phyloP scores from a whole-genome alignment of 2,329 filamentous ascomycete species.

The Colletotrichum tamarilloi region DNA sequence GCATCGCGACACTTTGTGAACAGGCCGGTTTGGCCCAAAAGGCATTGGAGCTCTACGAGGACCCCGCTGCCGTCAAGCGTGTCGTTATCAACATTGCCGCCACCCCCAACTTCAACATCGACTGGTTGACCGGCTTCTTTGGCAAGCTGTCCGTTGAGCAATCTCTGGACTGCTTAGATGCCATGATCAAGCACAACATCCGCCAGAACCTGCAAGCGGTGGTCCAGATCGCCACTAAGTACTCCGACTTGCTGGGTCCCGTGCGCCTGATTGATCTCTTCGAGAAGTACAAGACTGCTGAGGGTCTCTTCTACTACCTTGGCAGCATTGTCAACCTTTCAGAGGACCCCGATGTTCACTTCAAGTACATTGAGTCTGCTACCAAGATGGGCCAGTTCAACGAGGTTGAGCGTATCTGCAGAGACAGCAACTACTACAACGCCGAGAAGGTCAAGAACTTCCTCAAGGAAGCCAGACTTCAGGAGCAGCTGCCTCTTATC shows the following conservation, averaged over 20 bases:
- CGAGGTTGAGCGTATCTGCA: conserved; percentile 96
- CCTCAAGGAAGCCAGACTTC: conserved; percentile 92
- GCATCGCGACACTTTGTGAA: conserved; percentile 92
- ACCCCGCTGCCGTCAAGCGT: conserved; percentile 89
- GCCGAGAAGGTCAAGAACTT: conserved; percentile 99
- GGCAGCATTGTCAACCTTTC: conserved; percentile 98
- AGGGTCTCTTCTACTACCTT: conserved; percentile 98
- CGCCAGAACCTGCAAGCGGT: conserved; percentile 96
- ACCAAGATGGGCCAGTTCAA: conserved; percentile 93
- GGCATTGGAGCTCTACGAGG: conserved; percentile 94
- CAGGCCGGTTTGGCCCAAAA: conserved; percentile 88
- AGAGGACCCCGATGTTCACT: conserved; percentile 94
- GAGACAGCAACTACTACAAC: conserved; percentile 91
- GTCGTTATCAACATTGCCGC: conserved; percentile 85
- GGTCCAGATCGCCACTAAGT: conserved; percentile 96
- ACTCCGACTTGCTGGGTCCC: conserved; percentile 93
- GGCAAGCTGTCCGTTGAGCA: conserved; percentile 95
- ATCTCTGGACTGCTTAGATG: conserved; percentile 91
- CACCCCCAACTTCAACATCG: conserved; percentile 86
- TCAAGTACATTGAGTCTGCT: conserved; percentile 99
- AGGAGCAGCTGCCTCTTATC: conserved; percentile 94
- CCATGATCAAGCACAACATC: conserved; percentile 97
- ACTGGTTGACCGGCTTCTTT: conserved; percentile 94
- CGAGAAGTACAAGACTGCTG: conserved; percentile 96
- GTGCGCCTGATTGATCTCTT: conserved; percentile 90